Evolutionary conservation across 352 stramenopile species (phyloP), one percentile per base, ranked within the genome.

Genomic region (Aphanomyces stellatus): DNA sequence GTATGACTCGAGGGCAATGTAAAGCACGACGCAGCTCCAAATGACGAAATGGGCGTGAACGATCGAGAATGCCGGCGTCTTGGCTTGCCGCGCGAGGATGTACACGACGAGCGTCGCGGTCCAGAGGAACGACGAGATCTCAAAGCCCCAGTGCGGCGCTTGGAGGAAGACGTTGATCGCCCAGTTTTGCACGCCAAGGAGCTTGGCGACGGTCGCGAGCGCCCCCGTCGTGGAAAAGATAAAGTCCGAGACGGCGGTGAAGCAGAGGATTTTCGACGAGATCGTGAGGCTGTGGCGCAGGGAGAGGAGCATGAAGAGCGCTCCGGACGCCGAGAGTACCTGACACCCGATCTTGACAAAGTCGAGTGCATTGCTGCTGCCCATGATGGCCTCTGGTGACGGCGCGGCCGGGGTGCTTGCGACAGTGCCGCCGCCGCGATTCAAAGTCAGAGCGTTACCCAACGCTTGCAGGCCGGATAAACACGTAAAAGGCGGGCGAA

Each of bases 111-210:
- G 72, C 28, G 76, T 80, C 17, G 75, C 79, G 48, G 91, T 83
- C 85, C 85, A 93, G 42, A 80, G 87, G 53, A 92, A 92, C 48
- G 80, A 88, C 24, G 85, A 79, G 31, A 93, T 74, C 67, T 93
- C 79, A n/a, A 75, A 79, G 67, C 76, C 80, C 81, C 82, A 89
- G 43, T 92, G 85, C 22, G 85, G 85, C 2, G 77, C 81, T 53
- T 80, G 72, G 0, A 79, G 76, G 63, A 93, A 87, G n/a, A 74
- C 76, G 37, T 91, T 60, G 62, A 62, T 53, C 17, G 43, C 24
- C 51, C 51, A 69, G 17, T 49, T 37, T 1, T 24, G 22, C n/a
- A 53, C 33, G 37, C 31, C 48, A n/a, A 55, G 34, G 17, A 65
- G n/a, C 25, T 1, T n/a, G 19, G 57, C 57, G 17, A 73, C 74